Percentiles rank a stretch among this genome's conserved stretches.
These are phyloP conservation scores for Penicillium maclennaniae DNA, from an alignment of 495 filamentous ascomycete genomes.

Conservation along the genomic window DNA sequence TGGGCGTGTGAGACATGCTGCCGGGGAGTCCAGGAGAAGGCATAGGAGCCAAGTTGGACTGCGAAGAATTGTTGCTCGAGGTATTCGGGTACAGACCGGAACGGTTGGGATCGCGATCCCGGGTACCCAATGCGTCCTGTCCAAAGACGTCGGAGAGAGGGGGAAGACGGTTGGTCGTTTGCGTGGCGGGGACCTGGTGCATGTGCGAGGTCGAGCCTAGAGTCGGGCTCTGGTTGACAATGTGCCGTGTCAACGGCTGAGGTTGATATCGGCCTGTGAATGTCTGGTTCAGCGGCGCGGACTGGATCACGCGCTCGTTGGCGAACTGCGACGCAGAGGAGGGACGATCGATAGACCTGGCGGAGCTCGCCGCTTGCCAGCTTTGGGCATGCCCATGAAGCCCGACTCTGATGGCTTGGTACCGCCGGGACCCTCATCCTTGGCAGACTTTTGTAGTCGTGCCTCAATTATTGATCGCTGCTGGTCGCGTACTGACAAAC, in stretches of 20 bases:
- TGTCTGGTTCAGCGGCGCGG: constrained; percentile 89
- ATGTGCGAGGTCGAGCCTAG: constrained; percentile 86
- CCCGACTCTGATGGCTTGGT: constrained; percentile 48
- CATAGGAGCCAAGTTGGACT: constrained; percentile 60
- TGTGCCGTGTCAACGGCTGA: constrained; percentile 75
- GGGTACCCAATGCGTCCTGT: constrained; percentile 62
- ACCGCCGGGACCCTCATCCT: constrained; percentile 64
- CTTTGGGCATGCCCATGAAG: constrained; percentile 59
- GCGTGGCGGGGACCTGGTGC: constrained; percentile 82
- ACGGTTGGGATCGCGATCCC: constrained; percentile 39
- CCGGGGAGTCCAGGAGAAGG: constrained; percentile 69
- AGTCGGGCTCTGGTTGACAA: constrained; percentile 80
- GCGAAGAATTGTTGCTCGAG: constrained; percentile 59
- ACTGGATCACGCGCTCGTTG: constrained; percentile 94
- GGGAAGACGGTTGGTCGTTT: constrained; percentile 89
- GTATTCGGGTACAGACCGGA: constrained; percentile 43
- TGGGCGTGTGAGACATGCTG: constrained; percentile 46
- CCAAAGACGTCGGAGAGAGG: constrained; percentile 94
- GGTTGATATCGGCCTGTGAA: constrained; percentile 88
- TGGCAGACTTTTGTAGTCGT: constrained; percentile 80
- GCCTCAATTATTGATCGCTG: constrained; percentile 94
- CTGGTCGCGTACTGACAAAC: constrained; percentile 88
- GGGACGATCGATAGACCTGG: constrained; percentile 93
- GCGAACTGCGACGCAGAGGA: constrained; percentile 91
- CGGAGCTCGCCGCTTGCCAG: constrained; percentile 74